Conservation (phyloP, 306 rosid genomes). For the Myrica gale region DNA sequence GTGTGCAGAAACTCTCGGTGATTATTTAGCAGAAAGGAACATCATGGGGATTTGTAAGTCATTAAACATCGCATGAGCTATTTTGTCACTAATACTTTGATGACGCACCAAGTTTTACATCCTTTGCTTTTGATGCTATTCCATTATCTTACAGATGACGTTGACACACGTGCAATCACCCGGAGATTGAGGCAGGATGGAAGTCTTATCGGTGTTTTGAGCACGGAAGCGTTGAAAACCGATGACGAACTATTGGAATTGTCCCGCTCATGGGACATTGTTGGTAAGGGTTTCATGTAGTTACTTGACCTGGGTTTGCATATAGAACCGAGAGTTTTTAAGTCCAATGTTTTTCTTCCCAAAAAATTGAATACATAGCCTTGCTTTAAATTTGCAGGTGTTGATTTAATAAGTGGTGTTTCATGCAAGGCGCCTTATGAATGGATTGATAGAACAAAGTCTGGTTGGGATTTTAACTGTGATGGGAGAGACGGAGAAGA, state of each 20-base stretch:
- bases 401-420: constrained; percentile 92
- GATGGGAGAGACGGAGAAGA: constrained; percentile 36
- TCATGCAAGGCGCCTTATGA: constrained; percentile 77
- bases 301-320: constrained; percentile 2
- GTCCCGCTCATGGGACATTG: constrained; percentile 91
- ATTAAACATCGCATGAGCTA: constrained; percentile 4
- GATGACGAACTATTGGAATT: constrained; percentile 75
- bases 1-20: constrained; percentile 59
- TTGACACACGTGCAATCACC: constrained; percentile 91
- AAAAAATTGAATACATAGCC: not conserved
- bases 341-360: constrained; percentile 12
- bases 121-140: constrained; percentile 18
- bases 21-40: constrained; percentile 78
- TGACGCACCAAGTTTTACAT: not conserved
- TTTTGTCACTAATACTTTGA: not conserved
- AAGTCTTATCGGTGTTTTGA: constrained; percentile 90
- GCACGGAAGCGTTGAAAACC: constrained; percentile 75
- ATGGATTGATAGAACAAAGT: constrained; percentile 71
- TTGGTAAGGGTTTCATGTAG: constrained; percentile 55
- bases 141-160: constrained; percentile 68
- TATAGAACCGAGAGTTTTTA: constrained; percentile 7
- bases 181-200: constrained; percentile 93
- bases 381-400: constrained; percentile 49
- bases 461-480: constrained; percentile 66
- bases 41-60: constrained; percentile 97